Base-by-base conservation (phyloP, 345 rosid genomes). In the Citrus hindsii region DNA sequence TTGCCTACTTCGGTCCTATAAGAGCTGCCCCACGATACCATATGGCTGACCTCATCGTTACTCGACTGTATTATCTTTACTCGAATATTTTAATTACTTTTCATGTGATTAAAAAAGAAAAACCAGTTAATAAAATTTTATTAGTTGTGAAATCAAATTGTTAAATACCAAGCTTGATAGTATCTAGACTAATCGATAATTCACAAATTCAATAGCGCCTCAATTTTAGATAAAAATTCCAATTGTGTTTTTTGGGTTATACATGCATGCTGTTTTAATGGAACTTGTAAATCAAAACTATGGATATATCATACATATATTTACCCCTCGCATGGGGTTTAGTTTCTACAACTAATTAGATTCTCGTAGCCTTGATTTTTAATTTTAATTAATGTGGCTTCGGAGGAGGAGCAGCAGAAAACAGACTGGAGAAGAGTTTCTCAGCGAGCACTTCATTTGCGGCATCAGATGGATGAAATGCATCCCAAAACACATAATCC, bases 401-500 rank as follows among this genome's bases (percentile, higher is more conserved):
- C 21, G 89, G 92, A n/a, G 89, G 92, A n/a, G 92, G 48, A n/a
- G 69, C 35, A 14, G 90, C 65, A 38, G 92, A 58, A 14, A 90
- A 85, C 33, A 93, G 75, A 14, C 77, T 73, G n/a, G 89, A 69
- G 78, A 93, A 86, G 48, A 95, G 79, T 38, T 88, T 83, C 21
- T 92, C 80, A 7, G 95, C 98, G 0, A 95, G 87, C 77, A 93
- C 88, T 78, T 83, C 82, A 69, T 93, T 95, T 13, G 99, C 99
- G 4, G 91, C 89, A 79, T 95, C 98, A 0, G 99, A 85, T 19
- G 99, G 98, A 78, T 95, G 99, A 73, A 95, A 95, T 16, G 98
- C 98, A n/a, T 95, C 99, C 99, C 98, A 95, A 67, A 95, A 93
- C 1, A 95, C 97, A 76, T 81, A 93, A 4, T 91, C 94, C 6